Evolutionary conservation across 1,139 yeast genomes (phyloP).

Genomic region (Pichia sp.): DNA sequence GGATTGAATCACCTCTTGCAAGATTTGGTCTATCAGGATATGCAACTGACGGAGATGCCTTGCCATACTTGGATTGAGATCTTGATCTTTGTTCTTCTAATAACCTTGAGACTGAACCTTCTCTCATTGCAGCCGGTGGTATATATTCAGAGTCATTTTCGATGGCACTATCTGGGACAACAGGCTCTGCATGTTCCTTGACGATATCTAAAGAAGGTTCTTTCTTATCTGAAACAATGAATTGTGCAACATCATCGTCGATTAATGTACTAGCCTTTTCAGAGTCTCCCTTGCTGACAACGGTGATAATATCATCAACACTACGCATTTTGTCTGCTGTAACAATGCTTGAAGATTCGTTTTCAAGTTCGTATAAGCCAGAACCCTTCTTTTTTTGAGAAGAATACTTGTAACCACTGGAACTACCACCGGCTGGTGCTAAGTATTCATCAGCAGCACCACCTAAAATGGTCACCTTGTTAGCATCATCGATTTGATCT

Average conservation of each 20-base stretch:
- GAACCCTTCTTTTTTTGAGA: slow-evolving; percentile 11
- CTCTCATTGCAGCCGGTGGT: slow-evolving; percentile 40
- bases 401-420: slow-evolving; percentile 15
- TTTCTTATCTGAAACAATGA: slow-evolving; percentile 19
- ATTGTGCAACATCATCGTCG: slow-evolving; percentile 23
- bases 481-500: slow-evolving; percentile 5
- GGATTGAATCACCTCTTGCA: slow-evolving; percentile 67
- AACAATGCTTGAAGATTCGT: slow-evolving; percentile 19
- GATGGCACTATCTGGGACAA: slow-evolving; percentile 32
- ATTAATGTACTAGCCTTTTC: slow-evolving; percentile 21
- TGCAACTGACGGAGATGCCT: slow-evolving; percentile 29
- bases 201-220: slow-evolving; percentile 8
- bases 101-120: slow-evolving; percentile 44
- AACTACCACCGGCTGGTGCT: slow-evolving; percentile 33
- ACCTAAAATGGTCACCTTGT: slow-evolving; percentile 24
- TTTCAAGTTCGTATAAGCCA: neutral
- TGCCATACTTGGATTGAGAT: slow-evolving; percentile 16
- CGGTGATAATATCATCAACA: slow-evolving; percentile 29
- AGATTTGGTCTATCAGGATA: slow-evolving; percentile 48
- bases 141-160: slow-evolving; percentile 35
- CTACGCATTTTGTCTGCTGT: slow-evolving; percentile 27
- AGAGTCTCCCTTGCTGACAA: slow-evolving; percentile 27
- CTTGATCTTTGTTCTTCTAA: slow-evolving; percentile 33
- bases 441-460: slow-evolving; percentile 32
- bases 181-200: slow-evolving; percentile 20